Evolutionary conservation across 2,329 filamentous ascomycete species (phyloP), one percentile per base, ranked within the genome.

Genomic region (Clarireedia hainanense): DNA sequence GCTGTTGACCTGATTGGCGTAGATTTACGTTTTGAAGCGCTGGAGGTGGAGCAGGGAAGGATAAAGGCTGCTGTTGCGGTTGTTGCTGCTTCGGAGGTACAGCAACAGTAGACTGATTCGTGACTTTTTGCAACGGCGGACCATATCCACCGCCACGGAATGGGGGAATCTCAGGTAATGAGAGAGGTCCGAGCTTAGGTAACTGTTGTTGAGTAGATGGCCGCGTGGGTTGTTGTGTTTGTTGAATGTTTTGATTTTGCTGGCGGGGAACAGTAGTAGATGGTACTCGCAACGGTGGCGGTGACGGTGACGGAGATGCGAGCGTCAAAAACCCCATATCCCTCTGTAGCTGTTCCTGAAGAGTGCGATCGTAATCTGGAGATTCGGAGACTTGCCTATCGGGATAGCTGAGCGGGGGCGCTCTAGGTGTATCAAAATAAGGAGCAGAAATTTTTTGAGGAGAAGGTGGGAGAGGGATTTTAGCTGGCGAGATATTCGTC

Each of bases 291-390:
- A 63, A 20, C 59, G 65, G 55, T 57, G 64, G 61, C 50, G 65
- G 61, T 50, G 69, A 60, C 50, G 65, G 61, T 50, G 69, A 60
- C 36, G 61, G 57, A 48, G 59, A 61, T 57, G 58, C 71, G 46
- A 86, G 69, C 54, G 78, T 81, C 61, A 86, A 71, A 61, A 75
- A 75, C 30, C 75, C 74, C 73, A 86, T 80, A 59, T 86, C 83
- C 56, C 77, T 77, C 61, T 81, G 80, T n/a, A 87, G 69, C 66
- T 86, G 81, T 40, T 81, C 78, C 58, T 84, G 82, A 43, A 85
- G 68, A 43, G 79, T 76, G 47, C 75, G 74, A 62, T 86, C 83
- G 61, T 84, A 84, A 57, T 84, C 82, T 7, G 77, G 74, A 4
- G 81, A 81, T 52, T 77, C 76, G 17, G 74, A 71, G 3, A 73